Evolutionary conservation across 495 filamentous ascomycete species (phyloP).

Genomic region (Acidiella bohemica): DNA sequence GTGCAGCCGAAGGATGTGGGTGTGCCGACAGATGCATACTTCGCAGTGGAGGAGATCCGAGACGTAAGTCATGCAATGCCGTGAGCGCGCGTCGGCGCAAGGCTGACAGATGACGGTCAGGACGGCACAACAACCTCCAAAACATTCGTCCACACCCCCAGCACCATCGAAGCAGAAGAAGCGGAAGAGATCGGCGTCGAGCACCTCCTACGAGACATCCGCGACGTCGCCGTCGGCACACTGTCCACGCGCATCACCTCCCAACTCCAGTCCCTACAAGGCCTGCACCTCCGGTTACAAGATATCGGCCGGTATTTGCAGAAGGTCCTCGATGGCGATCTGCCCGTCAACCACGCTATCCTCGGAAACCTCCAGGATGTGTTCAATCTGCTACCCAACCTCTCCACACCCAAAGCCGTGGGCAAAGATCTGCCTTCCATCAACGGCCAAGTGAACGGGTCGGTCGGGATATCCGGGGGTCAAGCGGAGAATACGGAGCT

Average conservation of each 20-base stretch:
- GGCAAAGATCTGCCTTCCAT: constrained; percentile 28
- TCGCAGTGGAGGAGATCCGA: constrained; percentile 98
- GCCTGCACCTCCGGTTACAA: constrained; percentile 83
- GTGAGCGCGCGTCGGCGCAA: no score
- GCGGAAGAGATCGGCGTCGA: constrained; percentile 98
- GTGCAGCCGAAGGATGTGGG: constrained; percentile 97
- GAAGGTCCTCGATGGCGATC: constrained; percentile 80
- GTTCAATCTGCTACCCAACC: constrained; percentile 95
- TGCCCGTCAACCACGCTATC: constrained; percentile 94
- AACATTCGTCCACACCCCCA: constrained; percentile 98
- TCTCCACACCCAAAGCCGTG: constrained; percentile 63
- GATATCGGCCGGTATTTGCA: constrained; percentile 93
- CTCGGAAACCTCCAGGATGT: constrained; percentile 96
- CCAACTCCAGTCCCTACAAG: constrained; percentile 93
- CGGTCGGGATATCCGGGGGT: constrained; percentile 31
- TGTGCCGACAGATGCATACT: constrained; percentile 97
- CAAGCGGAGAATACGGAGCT: constrained; percentile 64
- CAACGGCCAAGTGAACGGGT: constrained; percentile 30
- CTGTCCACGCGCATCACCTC: constrained; percentile 94
- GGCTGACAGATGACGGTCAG: constrained; percentile 36
- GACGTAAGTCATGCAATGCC: constrained; percentile 70
- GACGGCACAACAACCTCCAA: constrained; percentile 94
- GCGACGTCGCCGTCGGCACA: constrained; percentile 96
- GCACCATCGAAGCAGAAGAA: constrained; percentile 96
- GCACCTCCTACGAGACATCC: constrained; percentile 93